Conservation (phyloP, 2,329 filamentous ascomycete species). For the Anisogramma anomala region DNA sequence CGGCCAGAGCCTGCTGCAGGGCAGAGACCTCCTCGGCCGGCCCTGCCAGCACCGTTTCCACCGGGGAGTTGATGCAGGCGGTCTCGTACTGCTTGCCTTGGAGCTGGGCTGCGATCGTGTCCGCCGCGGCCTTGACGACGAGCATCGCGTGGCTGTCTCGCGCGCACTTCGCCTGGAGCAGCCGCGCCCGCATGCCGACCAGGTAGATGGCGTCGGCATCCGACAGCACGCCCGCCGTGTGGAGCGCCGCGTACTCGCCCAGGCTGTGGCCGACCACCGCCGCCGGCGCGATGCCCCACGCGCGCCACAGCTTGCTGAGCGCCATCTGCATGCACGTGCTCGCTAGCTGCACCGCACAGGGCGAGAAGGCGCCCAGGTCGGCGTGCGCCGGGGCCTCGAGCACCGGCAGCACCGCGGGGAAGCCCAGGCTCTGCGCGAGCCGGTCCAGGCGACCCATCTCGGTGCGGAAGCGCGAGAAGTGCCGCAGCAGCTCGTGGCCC, state of each 20-base stretch:
- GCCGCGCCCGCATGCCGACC: slow-evolving; percentile 53
- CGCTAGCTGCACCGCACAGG: slow-evolving; percentile 41
- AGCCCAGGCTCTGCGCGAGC: slow-evolving; percentile 35
- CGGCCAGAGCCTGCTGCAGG: slow-evolving; percentile 28
- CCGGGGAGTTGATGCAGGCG: slow-evolving; percentile 65
- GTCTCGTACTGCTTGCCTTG: slow-evolving; percentile 30
- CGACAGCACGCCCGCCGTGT: slow-evolving; percentile 59
- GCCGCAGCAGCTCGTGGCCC: slow-evolving; percentile 27
- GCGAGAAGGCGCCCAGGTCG: slow-evolving; percentile 24
- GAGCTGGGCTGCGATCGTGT: slow-evolving; percentile 34
- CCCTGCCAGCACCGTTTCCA: slow-evolving; percentile 59
- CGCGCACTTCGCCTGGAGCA: slow-evolving; percentile 53
- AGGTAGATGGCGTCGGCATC: slow-evolving; percentile 60
- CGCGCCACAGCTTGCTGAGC: slow-evolving; percentile 40
- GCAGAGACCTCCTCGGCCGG: slow-evolving; percentile 28
- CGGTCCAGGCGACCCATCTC: slow-evolving; percentile 40
- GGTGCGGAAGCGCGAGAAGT: slow-evolving; percentile 15
- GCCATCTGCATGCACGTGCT: slow-evolving; percentile 46
- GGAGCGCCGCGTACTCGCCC: slow-evolving; percentile 58
- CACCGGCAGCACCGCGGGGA: slow-evolving; percentile 44
- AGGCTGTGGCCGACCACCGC: slow-evolving; percentile 45
- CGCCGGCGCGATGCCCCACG: slow-evolving; percentile 39
- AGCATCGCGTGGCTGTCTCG: slow-evolving; percentile 52
- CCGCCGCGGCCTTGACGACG: slow-evolving; percentile 34
- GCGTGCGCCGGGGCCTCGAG: slow-evolving; percentile 30